phyloP scores from a whole-genome alignment of 164 flowering plant species.

The Sedum album region DNA sequence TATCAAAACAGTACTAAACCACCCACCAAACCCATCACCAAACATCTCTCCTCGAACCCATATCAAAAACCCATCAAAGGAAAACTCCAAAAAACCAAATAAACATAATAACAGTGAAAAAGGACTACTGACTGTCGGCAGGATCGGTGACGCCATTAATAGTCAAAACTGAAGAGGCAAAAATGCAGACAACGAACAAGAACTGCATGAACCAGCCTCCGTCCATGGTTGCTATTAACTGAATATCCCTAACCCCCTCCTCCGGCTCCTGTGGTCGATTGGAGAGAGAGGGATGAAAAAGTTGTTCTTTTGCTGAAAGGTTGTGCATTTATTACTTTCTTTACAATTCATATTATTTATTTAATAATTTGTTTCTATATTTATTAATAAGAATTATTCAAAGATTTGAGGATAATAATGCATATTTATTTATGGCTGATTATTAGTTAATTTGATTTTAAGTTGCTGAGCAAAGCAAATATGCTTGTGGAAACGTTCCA shows the following conservation, averaged over 20 bases:
- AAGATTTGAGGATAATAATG: not conserved
- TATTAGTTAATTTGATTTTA: not conserved
- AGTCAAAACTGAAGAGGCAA: not conserved
- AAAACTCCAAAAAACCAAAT: not conserved
- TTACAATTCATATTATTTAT: not conserved
- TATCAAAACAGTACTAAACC: not conserved
- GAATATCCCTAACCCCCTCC: not conserved
- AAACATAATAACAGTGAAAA: not conserved
- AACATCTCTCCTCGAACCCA: too few species aligned
- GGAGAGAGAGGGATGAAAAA: not conserved
- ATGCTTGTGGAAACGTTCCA: constrained; percentile 2
- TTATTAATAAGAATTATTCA: not conserved
- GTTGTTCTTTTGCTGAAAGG: not conserved
- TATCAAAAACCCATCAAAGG: not conserved
- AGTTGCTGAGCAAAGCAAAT: not conserved
- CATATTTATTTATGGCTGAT: not conserved
- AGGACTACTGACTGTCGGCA: not conserved
- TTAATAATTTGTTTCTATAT: not conserved
- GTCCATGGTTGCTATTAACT: not conserved
- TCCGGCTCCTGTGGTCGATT: not conserved
- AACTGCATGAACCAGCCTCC: not conserved
- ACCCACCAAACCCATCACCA: constrained; percentile 2
- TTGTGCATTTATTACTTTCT: constrained; percentile 1
- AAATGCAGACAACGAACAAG: not conserved
- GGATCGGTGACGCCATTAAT: constrained; percentile 1